Evolutionary conservation across 768 basidiomycete species (phyloP).

Genomic region (Hericium erinaceus): DNA sequence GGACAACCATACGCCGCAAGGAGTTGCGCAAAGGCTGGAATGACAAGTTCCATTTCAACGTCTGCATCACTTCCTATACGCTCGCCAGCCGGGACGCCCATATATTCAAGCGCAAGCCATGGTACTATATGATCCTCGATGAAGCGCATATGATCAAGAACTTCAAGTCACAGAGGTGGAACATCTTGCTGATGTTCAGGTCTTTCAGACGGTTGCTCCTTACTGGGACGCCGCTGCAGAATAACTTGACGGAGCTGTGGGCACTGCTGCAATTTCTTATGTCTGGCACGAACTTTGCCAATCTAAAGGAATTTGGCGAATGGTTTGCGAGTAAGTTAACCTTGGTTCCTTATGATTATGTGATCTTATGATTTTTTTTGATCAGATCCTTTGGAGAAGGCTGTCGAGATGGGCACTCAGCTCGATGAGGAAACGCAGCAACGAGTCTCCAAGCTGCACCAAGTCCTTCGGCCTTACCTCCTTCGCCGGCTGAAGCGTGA

Average conservation of each 20-base stretch:
- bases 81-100: slow-evolving; percentile 86
- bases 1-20: slow-evolving; percentile 79
- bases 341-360: neutral
- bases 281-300: slow-evolving; percentile 82
- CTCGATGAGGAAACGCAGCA: slow-evolving; percentile 79
- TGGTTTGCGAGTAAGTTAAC: slow-evolving; percentile 88
- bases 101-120: slow-evolving; percentile 85
- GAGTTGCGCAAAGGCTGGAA: slow-evolving; percentile 88
- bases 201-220: slow-evolving; percentile 80
- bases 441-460: slow-evolving; percentile 82
- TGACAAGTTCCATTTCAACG: slow-evolving; percentile 83
- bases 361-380: slow-evolving; percentile 3
- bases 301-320: slow-evolving; percentile 86
- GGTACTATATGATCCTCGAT: slow-evolving; percentile 96
- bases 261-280: slow-evolving; percentile 91
- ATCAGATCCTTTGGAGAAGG: slow-evolving; percentile 88
- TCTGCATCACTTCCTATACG: slow-evolving; percentile 91
- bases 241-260: slow-evolving; percentile 95
- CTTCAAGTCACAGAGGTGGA: slow-evolving; percentile 91
- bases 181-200: slow-evolving; percentile 80
- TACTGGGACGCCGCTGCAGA: slow-evolving; percentile 94
- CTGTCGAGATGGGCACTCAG: slow-evolving; percentile 74
- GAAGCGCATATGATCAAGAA: slow-evolving; percentile 99
- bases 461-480: slow-evolving; percentile 91
- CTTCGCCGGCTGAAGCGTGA: slow-evolving; percentile 96